Base-by-base conservation (phyloP, 106 monocot species). In the Phalaenopsis aphrodite region DNA sequence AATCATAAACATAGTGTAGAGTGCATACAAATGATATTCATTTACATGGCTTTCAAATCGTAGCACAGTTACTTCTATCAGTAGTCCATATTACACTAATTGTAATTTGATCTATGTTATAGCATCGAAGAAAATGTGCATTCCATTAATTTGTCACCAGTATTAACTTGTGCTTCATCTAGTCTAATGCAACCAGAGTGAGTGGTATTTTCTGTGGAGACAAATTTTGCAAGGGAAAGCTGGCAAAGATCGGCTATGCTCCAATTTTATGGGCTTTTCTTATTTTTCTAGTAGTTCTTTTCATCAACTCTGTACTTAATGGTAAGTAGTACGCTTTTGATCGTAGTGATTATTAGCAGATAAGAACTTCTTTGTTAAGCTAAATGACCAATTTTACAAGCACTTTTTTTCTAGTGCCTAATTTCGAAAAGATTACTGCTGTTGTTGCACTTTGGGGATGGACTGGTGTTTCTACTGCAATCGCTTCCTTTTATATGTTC, bases 391-490 rank as follows among this genome's bases (percentile, higher is more conserved):
- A 85, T 24, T 84, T 78, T 15, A 12, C 55, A 46, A 23, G 61
- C 16, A 14, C 57, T 75, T 16, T 30, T 30, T 77, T 23, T 76
- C 2, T 78, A 98, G 99, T 86, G 57, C 84, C 99, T 52, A 93
- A 88, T 82, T 93, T 99, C 86, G 77, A 88, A 5, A 94, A 85
- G 78, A 75, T 98, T 81, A 92, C 92, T 83, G 92, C 94, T 77
- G 81, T 78, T 77, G 85, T 88, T 87, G 98, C 89, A 75, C 84
- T 98, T 39, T 98, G 94, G 94, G 85, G 88, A 42, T 98, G 92
- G 90, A 84, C 71, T 84, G 88, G 77, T 61, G 56, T 94, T 81
- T 92, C 90, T 87, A 84, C 94, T 88, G 88, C 83, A 73, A 82
- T 88, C 79, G 89, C 78, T 75, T 82, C 98, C 16, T 36, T 92